Conservation (phyloP, 73 alveolate species). For the Symbiodinium pilosum region DNA sequence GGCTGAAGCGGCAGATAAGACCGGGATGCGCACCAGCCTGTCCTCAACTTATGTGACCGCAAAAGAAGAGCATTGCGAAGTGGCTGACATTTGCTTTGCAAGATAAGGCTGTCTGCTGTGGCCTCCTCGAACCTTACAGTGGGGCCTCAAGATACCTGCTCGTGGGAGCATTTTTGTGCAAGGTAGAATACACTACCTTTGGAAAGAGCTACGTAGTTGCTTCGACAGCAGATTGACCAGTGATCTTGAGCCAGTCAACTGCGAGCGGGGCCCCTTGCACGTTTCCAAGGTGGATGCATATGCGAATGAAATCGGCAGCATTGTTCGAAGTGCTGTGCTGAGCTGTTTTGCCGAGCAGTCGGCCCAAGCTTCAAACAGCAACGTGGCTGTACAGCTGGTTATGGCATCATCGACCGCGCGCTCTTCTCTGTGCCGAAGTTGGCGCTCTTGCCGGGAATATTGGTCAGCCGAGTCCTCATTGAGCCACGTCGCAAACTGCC, state of each 20-base stretch:
- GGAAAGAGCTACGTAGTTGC: too few species aligned
- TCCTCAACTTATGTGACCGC: not conserved
- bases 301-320: not conserved
- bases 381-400: not conserved
- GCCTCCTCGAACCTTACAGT: not conserved
- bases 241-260: not conserved
- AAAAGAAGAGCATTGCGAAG: too few species aligned
- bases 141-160: not conserved
- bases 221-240: too few species aligned
- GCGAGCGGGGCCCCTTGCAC: not conserved
- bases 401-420: constrained; percentile 3
- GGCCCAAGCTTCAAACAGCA: not conserved
- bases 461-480: not conserved
- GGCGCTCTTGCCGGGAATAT: constrained; percentile 1
- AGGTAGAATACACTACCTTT: too few species aligned
- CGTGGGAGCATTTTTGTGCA: too few species aligned
- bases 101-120: constrained; percentile 6
- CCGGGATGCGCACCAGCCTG: not conserved
- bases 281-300: not conserved
- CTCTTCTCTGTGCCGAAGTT: not conserved
- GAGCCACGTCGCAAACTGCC: too few species aligned
- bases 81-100: too few species aligned
- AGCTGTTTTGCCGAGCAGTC: not conserved
- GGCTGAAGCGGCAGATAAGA: not conserved
- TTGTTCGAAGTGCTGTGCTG: not conserved